Evolutionary conservation across 345 rosid genomes (phyloP), one percentile per base, ranked within the genome.

Genomic region (Eucalyptus marginata): DNA sequence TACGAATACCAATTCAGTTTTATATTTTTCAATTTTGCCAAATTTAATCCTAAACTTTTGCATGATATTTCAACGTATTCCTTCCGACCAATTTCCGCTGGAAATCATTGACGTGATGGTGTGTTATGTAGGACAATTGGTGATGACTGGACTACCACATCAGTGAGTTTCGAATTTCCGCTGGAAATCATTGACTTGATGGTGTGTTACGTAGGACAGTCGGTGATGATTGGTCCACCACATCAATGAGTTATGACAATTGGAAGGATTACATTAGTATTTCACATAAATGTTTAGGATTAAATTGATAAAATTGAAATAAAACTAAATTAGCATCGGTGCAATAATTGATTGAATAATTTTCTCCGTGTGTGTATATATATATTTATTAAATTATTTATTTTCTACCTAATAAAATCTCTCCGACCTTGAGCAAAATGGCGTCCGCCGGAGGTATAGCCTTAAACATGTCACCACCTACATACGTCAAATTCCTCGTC

Each of bases 401-500:
- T 27, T 59, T 27, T 25, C 66, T 59, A 25, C 14, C 14, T 27
- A 25, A 59, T 59, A 59, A 59, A 25, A 1, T 13, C n/a, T 62
- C 16, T 62, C 43, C 29, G 86, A 92, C 94, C 94, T 93, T 93
- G 4, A 94, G 90, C 22, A 94, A 46, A 46, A 90, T 31, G 7
- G 89, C 91, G 87, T 93, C 92, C 20, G 95, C 93, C 6, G 89
- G 49, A 87, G 95, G 95, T 49, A 92, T 36, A 50, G 88, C 91
- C 29, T 88, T 88, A 36, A 94, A 93, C 94, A 94, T 91, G 90
- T 93, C 93, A 22, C 94, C 94, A 3, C 86, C 91, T 9, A 81
- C 89, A 58, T 86, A 93, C 18, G 89, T 92, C 89, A 93, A 54
- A 88, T 91, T 93, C 31, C 86, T 52, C 9, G 17, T 27, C 25